These are phyloP conservation scores for Pseudoturritis turrita DNA, from an alignment of 345 rosid genomes.

Conservation along the genomic window DNA sequence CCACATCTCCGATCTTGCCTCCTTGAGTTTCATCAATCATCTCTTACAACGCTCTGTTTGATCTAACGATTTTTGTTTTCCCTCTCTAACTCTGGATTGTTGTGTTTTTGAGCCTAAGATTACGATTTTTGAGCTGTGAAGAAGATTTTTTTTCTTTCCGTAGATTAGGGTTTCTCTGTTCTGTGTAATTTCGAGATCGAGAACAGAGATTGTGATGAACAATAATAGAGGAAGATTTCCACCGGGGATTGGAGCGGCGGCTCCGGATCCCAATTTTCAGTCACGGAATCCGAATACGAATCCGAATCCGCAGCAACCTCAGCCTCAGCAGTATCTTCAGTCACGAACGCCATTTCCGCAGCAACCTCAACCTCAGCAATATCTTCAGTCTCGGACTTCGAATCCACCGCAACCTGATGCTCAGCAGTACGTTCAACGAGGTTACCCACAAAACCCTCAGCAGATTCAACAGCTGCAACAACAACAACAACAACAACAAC, in stretches of 20 bases:
- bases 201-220: slow-evolving; percentile 43
- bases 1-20: not conserved
- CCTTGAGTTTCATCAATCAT: not conserved
- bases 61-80: not conserved
- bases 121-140: not conserved
- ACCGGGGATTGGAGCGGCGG: slow-evolving; percentile 58
- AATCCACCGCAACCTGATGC: slow-evolving; percentile 1
- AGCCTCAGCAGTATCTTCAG: slow-evolving; percentile 31
- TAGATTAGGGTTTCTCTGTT: not conserved
- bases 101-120: not conserved
- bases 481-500: too few species aligned
- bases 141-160: slow-evolving; percentile 5
- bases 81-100: not conserved
- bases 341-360: slow-evolving; percentile 36
- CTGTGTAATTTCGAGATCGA: not conserved
- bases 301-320: slow-evolving; percentile 2
- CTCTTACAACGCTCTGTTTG: not conserved
- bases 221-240: slow-evolving; percentile 64
- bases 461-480: slow-evolving; percentile 29
- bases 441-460: slow-evolving; percentile 22
- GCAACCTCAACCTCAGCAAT: slow-evolving; percentile 52
- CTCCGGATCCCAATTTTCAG: slow-evolving; percentile 51
- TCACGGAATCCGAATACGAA: slow-evolving; percentile 23
- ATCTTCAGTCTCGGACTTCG: slow-evolving; percentile 27
- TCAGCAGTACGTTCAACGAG: slow-evolving; percentile 26